Evolutionary conservation across 352 stramenopile species (phyloP).

Genomic region (Pythium scleroteichum): DNA sequence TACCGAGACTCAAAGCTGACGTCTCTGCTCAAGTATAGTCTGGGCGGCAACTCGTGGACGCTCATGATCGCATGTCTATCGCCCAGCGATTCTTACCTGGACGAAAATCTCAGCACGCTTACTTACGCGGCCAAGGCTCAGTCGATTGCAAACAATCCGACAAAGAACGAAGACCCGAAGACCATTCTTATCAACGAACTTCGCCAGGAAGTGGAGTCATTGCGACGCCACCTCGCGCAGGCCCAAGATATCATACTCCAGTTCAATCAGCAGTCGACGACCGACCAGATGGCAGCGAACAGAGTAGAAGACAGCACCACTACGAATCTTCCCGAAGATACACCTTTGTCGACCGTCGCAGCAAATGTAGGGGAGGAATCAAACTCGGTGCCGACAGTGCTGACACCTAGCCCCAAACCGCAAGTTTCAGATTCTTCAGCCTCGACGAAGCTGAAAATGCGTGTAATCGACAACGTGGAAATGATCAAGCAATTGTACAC

Average conservation of each 20-base stretch:
- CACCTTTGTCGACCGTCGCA: too few species aligned
- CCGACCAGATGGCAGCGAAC: neutral
- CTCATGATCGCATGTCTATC: slow-evolving; percentile 71
- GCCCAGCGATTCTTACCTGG: slow-evolving; percentile 46
- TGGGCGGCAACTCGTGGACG: slow-evolving; percentile 63
- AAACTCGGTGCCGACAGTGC: too few species aligned
- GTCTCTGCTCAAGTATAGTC: slow-evolving; percentile 56
- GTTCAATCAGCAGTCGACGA: slow-evolving; percentile 30
- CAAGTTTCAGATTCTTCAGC: slow-evolving; percentile 12
- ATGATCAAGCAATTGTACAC: slow-evolving; percentile 57
- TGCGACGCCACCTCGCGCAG: slow-evolving; percentile 36
- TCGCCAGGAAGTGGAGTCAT: slow-evolving; percentile 26
- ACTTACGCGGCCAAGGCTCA: slow-evolving; percentile 60
- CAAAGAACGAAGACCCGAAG: slow-evolving; percentile 50
- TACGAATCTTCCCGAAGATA: too few species aligned
- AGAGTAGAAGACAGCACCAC: too few species aligned
- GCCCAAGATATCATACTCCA: slow-evolving; percentile 44
- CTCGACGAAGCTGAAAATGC: slow-evolving; percentile 40
- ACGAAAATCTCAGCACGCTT: slow-evolving; percentile 71
- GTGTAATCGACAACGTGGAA: slow-evolving; percentile 58
- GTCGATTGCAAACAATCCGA: slow-evolving; percentile 54
- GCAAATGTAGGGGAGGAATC: too few species aligned
- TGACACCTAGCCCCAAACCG: neutral
- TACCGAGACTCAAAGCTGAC: slow-evolving; percentile 72
- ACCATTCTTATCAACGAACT: slow-evolving; percentile 52